Conservation (phyloP, 257 asterid species). For the Capsicum baccatum region DNA sequence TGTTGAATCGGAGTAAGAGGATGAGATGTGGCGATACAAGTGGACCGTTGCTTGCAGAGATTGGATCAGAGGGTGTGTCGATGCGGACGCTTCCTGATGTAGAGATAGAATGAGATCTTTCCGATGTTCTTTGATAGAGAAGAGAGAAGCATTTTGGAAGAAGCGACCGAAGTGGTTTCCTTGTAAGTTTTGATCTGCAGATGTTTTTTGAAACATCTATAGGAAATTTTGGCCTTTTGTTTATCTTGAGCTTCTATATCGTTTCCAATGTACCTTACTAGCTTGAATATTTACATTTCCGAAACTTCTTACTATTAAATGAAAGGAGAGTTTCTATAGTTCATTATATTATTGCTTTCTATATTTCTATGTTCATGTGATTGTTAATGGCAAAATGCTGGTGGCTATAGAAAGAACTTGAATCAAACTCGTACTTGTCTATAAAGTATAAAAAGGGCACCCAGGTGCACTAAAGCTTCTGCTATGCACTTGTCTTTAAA, state of each 20-base stretch:
- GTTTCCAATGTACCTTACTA: conserved; percentile 20
- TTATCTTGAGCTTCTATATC: background rate
- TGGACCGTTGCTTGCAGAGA: conserved; percentile 52
- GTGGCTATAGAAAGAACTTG: background rate
- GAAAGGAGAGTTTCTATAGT: background rate
- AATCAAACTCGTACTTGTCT: background rate
- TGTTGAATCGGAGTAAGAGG: conserved; percentile 48
- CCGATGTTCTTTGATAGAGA: background rate
- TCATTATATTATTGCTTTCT: background rate
- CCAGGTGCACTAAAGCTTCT: no score
- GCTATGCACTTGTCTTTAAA: background rate
- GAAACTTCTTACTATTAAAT: background rate
- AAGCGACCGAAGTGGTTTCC: background rate
- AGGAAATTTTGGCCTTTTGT: conserved; percentile 22
- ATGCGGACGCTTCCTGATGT: conserved; percentile 70
- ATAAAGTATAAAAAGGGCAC: background rate
- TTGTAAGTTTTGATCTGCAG: conserved; percentile 34
- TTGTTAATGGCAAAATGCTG: conserved; percentile 17
- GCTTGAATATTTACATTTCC: conserved; percentile 13
- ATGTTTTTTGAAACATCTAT: conserved; percentile 1
- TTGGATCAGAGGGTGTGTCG: conserved; percentile 57
- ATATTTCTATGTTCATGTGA: background rate
- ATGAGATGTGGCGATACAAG: conserved; percentile 55
- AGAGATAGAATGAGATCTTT: conserved; percentile 60
- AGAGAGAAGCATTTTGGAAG: background rate